A percentile compares a stretch with the other conserved stretches of the same genome.
Conservation (phyloP, 2,329 filamentous ascomycete genomes). For the Epichloe aotearoae region DNA sequence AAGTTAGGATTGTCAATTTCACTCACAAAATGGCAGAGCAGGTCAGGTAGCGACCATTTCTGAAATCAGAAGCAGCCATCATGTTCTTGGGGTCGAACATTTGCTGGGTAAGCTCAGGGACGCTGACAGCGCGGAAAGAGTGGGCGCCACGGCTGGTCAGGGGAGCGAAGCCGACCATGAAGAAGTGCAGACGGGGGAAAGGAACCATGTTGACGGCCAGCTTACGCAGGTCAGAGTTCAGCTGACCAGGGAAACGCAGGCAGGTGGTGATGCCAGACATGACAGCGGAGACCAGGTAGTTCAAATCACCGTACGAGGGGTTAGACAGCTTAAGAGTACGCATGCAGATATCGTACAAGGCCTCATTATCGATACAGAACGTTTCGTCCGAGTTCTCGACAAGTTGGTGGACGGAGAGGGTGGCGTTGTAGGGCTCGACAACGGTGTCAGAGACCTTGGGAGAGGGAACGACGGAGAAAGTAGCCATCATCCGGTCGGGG, state of each 20-base stretch:
- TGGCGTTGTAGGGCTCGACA: constrained; percentile 99
- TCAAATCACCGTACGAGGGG: constrained; percentile 96
- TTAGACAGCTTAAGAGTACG: constrained; percentile 97
- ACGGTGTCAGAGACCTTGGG: constrained; percentile 99
- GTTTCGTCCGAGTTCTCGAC: constrained; percentile 99
- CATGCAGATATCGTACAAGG: constrained; percentile 99
- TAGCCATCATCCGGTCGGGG: constrained; percentile 99
- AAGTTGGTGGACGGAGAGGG: constrained; percentile 95
- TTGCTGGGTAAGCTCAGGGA: constrained; percentile 97
- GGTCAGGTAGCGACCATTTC: constrained; percentile 97
- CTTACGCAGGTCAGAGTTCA: constrained; percentile 99
- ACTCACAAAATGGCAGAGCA: constrained; percentile 95
- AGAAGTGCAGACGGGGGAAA: constrained; percentile 99
- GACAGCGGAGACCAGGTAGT: constrained; percentile 97
- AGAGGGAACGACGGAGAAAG: constrained; percentile 95
- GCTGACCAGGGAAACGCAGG: constrained; percentile 96
- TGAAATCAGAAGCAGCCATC: constrained; percentile 99
- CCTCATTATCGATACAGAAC: constrained; percentile 99
- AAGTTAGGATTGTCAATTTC: not conserved
- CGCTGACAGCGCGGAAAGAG: constrained; percentile 93
- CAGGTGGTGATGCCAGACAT: constrained; percentile 99
- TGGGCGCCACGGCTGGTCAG: constrained; percentile 73
- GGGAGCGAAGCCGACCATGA: constrained; percentile 99
- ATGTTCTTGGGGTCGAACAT: constrained; percentile 99
- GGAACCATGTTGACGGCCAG: constrained; percentile 99